These are phyloP conservation scores for Ceriops tagal DNA, from an alignment of 345 rosid genomes.

Conservation along the genomic window DNA sequence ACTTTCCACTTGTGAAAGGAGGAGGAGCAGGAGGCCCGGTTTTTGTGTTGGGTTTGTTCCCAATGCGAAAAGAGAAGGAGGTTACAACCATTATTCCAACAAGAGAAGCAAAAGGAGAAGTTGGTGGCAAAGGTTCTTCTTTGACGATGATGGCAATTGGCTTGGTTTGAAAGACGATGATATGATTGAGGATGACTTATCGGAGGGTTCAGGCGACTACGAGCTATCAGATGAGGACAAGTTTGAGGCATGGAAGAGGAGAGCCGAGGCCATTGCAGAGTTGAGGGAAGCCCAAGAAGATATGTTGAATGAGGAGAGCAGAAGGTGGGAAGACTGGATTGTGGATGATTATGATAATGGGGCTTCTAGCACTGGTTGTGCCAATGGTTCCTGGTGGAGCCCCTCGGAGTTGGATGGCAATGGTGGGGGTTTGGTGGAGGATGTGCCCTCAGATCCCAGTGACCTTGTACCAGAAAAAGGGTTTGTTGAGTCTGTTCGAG, in stretches of 20 bases:
- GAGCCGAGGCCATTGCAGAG: constrained; percentile 89
- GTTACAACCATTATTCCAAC: constrained; percentile 16
- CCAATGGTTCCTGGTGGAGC: constrained; percentile 44
- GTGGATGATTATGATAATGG: constrained; percentile 37
- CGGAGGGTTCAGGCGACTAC: constrained; percentile 34
- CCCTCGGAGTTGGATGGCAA: constrained; percentile 34
- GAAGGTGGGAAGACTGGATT: constrained; percentile 97
- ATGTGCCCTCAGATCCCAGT: constrained; percentile 22
- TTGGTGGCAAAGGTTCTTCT: constrained; percentile 86
- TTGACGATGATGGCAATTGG: constrained; percentile 87
- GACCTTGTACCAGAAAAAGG: constrained; percentile 55
- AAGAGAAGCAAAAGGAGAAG: constrained; percentile 44
- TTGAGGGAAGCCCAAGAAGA: constrained; percentile 80
- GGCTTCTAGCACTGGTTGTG: constrained; percentile 3
- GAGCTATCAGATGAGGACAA: constrained; percentile 53
- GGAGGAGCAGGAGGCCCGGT: constrained; percentile 23
- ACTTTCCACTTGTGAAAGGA: not conserved
- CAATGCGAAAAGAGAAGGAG: constrained; percentile 36
- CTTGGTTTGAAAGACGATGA: constrained; percentile 66
- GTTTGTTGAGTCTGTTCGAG: constrained; percentile 59
- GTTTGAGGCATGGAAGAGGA: constrained; percentile 88
- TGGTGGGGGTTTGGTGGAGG: constrained; percentile 28
- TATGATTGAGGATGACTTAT: constrained; percentile 34
- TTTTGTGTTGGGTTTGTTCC: constrained; percentile 43
- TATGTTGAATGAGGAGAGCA: constrained; percentile 58